Evolutionary conservation across 371 early-diverging fungal species (phyloP), one percentile per base, ranked within the genome.

Genomic region (Mucor circinelloides): DNA sequence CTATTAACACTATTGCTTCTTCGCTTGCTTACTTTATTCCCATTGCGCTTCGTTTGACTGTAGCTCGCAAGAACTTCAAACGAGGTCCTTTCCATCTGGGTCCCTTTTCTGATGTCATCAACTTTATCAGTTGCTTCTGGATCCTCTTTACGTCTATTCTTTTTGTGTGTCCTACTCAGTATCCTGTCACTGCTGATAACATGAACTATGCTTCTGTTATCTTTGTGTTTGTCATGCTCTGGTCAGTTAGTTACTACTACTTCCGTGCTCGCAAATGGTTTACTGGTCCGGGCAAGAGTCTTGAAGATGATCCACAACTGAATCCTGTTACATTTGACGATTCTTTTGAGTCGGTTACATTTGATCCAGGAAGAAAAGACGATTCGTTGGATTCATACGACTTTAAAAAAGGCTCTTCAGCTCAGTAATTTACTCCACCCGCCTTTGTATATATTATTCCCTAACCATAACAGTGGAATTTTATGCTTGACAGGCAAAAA

Each of bases 11-110:
- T 48, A 88, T 91, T 66, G 89, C 87, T 34, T 79, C 86, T 27
- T 86, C 85, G 62, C 81, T 89, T 56, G 87, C 88, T 23, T 91
- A 91, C 63, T 88, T 85, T 46, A 84, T 88, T 56, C 91, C 91
- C 25, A 87, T 89, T n/a, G 70, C 79, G 40, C 78, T 82, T 28
- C 60, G 59, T 25, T 42, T 85, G 28, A 82, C 84, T 10, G 73
- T 82, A 32, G 79, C 84, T 19, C 73, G 80, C 44, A 75, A 85
- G 27, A 67, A 46, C 5, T 89, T 89, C 61, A 60, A 79, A 54
- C 82, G 73, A 6, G 87, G 89, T 8, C 89, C 90, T 0, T 84
- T 88, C 57, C 79, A 86, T 34, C 70, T 91, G n/a, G 91, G 91
- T 9, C 77, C 79, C 5, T 85, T 79, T 46, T 84, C 86, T 4